Evolutionary conservation across 371 early-diverging fungal genomes (phyloP), one percentile per base, ranked within the genome.

Genomic region (Mucor irregularis): DNA sequence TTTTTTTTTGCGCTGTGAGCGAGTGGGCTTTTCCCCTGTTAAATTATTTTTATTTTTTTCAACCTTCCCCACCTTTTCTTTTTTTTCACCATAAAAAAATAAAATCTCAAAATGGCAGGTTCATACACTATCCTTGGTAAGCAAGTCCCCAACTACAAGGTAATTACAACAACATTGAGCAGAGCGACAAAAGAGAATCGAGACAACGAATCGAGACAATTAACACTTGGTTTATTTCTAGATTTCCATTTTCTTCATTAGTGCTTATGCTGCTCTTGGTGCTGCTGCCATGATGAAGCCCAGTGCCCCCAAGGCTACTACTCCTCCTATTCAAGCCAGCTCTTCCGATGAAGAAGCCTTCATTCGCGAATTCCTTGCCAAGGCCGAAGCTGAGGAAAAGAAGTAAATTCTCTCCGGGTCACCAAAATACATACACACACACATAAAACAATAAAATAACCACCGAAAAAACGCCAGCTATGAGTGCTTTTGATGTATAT

Each of bases 281-380:
- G 62, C 58, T 35, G 58, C 50, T 53, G 62, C 56, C 49, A 52
- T 62, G 40, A 52, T 75, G 65, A 82, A 81, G 71, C 80, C 83
- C 55, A 66, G 73, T 61, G 64, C 73, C 43, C 61, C 70, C 52
- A 68, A 73, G 49, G 61, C 74, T 45, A 64, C 78, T 49, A 69
- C 78, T 42, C 88, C 88, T 50, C 86, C 86, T 33, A 86, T 88
- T 68, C 82, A 83, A 64, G 83, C 88, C 39, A 66, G 78, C 53
- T 84, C 81, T 66, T 61, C 76, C 40, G 88, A 88, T 17, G 88
- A 88, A 57, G 81, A 81, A 63, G 76, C 75, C 44, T 88, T 85
- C 68, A 84, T 88, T 58, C 71, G 78, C 49, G 81, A 88, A 64
- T 88, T 86, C 82, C 72, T 88, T 45, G 74, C 78, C 64, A 69